Base-by-base conservation (phyloP, 257 asterid genomes). In the Sherardia arvensis region DNA sequence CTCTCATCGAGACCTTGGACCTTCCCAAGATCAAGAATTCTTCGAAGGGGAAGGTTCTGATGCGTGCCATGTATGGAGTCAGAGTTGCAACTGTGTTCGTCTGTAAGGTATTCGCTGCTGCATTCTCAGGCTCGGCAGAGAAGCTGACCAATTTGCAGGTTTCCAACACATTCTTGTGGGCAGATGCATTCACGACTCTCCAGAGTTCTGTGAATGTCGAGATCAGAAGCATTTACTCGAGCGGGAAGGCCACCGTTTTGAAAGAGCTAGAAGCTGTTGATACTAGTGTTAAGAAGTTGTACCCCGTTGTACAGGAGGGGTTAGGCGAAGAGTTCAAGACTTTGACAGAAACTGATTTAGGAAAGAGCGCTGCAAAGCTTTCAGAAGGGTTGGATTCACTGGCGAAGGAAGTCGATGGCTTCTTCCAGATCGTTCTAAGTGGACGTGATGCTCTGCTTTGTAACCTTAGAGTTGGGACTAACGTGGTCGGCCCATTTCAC, bases 11-110 rank as follows among this genome's bases (percentile, higher is more conserved):
- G 66, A 83, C 84, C 26, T 79, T 87, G 30, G 75, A 86, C 80
- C 81, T 81, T 11, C 98, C 98, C 36, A 88, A 85, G 77, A 83
- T 88, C 10, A 91, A 87, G 81, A 87, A 85, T 74, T 86, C 98
- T 5, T 77, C 86, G 0, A 87, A 87, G 71, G 98, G 98, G 4
- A 84, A 81, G 76, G 83, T 87, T 53, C 66, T 91, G 77, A 91
- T 87, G 96, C 86, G 66, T 59, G 96, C 91, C 18, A 84, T 91
- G 91, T 84, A 80, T 63, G 98, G 98, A 26, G 91, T 87, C 14
- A 83, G 78, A 77, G 81, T 76, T 51, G 83, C 78, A 4, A 87
- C 94, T 40, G 82, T 91, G 36, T 75, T 86, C 47, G 53, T 87
- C 9, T 91, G 96, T 58, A 80, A 85, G 64, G 74, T 86, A 54